These are phyloP conservation scores for Durusdinium trenchii DNA, from an alignment of 73 alveolate species.

Conservation along the genomic window DNA sequence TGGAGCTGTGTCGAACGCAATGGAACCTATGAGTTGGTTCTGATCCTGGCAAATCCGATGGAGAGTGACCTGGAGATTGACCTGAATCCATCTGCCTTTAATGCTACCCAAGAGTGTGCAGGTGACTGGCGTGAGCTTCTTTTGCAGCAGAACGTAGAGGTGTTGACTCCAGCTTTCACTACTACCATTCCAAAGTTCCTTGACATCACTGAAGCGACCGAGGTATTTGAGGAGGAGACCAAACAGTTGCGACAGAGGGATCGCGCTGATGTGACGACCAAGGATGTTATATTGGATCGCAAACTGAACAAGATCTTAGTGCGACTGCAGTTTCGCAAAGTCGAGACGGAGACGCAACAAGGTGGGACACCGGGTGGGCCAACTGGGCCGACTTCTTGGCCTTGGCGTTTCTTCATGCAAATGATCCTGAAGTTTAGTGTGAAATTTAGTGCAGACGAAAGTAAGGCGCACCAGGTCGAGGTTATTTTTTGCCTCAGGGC, in stretches of 20 bases:
- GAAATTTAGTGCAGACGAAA: slow-evolving; percentile 30
- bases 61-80: slow-evolving; percentile 16
- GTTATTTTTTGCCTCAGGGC: slow-evolving; percentile 37
- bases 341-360: neutral
- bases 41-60: slow-evolving; percentile 54
- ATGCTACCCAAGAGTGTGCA: neutral
- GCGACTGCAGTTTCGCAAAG: slow-evolving; percentile 51
- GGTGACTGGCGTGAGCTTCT: neutral
- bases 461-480: slow-evolving; percentile 17
- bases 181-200: slow-evolving; percentile 44
- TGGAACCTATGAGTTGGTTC: neutral
- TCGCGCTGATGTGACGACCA: slow-evolving; percentile 39
- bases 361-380: neutral
- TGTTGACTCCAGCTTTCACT: slow-evolving; percentile 37
- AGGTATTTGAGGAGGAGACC: slow-evolving; percentile 59
- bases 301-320: slow-evolving; percentile 70
- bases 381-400: neutral
- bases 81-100: slow-evolving; percentile 44
- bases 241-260: neutral
- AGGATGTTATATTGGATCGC: slow-evolving; percentile 42
- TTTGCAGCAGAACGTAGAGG: slow-evolving; percentile 45
- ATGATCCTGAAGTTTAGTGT: slow-evolving; percentile 56
- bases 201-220: slow-evolving; percentile 54
- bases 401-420: slow-evolving; percentile 22
- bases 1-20: slow-evolving; percentile 21